Evolutionary conservation across 1,139 yeast species (phyloP).

Genomic region (Oligophagozyma castellii): DNA sequence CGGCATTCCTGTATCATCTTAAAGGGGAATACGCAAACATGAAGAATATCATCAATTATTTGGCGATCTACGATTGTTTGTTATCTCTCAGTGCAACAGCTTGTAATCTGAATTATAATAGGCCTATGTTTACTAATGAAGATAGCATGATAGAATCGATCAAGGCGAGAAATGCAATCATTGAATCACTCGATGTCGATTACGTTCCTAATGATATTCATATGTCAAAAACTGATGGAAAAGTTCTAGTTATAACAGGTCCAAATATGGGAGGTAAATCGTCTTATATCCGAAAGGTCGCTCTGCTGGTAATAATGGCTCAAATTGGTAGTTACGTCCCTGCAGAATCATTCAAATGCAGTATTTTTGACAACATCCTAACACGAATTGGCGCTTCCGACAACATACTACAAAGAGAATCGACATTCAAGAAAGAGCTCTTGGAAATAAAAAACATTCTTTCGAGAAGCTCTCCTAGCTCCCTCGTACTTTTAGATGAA

Average conservation of each 20-base stretch:
- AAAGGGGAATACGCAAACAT: constrained; percentile 37
- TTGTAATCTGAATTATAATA: constrained; percentile 34
- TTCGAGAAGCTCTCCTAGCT: constrained; percentile 23
- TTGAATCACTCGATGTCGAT: constrained; percentile 37
- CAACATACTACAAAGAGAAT: constrained; percentile 29
- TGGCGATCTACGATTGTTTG: constrained; percentile 63
- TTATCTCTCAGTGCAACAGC: constrained; percentile 52
- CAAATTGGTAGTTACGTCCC: constrained; percentile 41
- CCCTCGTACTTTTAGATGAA: constrained; percentile 37
- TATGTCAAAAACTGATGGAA: constrained; percentile 31
- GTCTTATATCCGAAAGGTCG: constrained; percentile 35
- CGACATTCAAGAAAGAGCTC: constrained; percentile 40
- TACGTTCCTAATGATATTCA: constrained; percentile 62
- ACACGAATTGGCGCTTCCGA: constrained; percentile 37
- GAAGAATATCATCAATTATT: constrained; percentile 33
- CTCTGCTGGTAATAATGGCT: constrained; percentile 33
- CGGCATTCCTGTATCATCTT: constrained; percentile 34
- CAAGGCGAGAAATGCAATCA: constrained; percentile 68
- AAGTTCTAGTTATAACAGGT: constrained; percentile 50
- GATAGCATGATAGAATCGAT: constrained; percentile 38
- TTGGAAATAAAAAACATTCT: constrained; percentile 32
- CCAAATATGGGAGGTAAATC: constrained; percentile 51
- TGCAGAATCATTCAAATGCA: constrained; percentile 31
- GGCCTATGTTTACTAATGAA: constrained; percentile 38
- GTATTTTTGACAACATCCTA: constrained; percentile 30